Evolutionary conservation across 2,329 filamentous ascomycete genomes (phyloP), one percentile per base, ranked within the genome.

Genomic region (Pseudopyrenochaeta lycopersici): DNA sequence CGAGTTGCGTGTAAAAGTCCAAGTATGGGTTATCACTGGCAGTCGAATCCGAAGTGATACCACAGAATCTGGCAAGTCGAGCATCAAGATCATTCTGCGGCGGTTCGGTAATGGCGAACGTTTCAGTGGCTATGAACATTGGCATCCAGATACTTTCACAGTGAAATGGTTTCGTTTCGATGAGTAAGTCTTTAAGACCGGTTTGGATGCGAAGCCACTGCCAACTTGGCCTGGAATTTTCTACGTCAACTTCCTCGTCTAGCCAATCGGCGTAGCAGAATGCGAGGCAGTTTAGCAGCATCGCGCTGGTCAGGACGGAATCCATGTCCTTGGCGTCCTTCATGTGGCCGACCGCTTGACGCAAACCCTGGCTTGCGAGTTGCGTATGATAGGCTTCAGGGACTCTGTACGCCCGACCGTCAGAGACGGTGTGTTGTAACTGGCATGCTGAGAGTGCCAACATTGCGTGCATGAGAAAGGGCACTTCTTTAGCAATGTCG

Each of bases 401-500:
- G 12, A 46, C 21, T 3, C 57, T 46, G 18, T 54, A 60, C 3
- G 31, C 10, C 4, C 32, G 4, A 35, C 32, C 32, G 12, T 35
- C 32, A 17, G 12, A 4, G 5, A 35, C 32, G 11, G 32, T 35
- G 12, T 23, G 42, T 33, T 60, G 54, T 4, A 60, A 18, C 17
- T 60, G 57, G 23, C 57, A 60, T 3, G 57, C 54, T 10, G 54
- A 46, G 2, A 57, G 18, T n/a, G 57, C 57, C 30, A 60, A 32
- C 47, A 57, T 57, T n/a, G 46, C 50, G 45, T 60, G 57, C 57
- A 60, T 58, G 31, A 60, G 15, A 27, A 38, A 54, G 1, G 57
- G 50, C 17, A 46, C 48, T 29, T 52, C 35, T 38, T 58, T 58
- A 2, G 54, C 54, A 14, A 60, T 30, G 12, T 49, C 42, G 6